phyloP scores from a whole-genome alignment of 179 eudicot species.

The Beta macrorhiza region DNA sequence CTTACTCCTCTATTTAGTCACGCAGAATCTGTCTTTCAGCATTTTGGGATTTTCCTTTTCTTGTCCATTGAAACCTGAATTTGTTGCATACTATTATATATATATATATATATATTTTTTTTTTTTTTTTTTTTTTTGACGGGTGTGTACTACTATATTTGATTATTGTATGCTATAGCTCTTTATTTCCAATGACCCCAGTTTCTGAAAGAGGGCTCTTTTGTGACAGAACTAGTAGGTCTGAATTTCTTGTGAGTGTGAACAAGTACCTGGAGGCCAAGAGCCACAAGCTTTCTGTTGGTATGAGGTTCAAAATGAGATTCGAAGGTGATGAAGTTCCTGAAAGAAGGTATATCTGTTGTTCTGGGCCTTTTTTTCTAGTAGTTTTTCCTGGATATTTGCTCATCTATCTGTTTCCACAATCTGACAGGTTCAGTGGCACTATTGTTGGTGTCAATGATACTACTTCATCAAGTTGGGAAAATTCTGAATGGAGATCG shows the following conservation, averaged over 20 bases:
- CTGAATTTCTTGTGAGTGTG: constrained; percentile 79
- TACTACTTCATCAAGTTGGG: constrained; percentile 65
- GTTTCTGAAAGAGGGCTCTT: constrained; percentile 1
- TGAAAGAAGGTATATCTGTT: constrained; percentile 72
- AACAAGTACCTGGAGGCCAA: constrained; percentile 89
- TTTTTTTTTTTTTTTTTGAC: too few relatives aligned
- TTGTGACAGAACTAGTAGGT: constrained; percentile 68
- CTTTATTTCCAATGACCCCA: not conserved
- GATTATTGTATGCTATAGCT: not conserved
- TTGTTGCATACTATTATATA: not conserved
- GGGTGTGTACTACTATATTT: not conserved
- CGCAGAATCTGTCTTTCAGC: not conserved
- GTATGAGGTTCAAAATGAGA: constrained; percentile 91
- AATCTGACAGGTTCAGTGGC: constrained; percentile 67
- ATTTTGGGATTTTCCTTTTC: not conserved
- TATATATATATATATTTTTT: too few relatives aligned
- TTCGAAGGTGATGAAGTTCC: constrained; percentile 95
- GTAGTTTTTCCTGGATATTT: not conserved
- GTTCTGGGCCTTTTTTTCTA: not conserved
- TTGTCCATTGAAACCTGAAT: not conserved
- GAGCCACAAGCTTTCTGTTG: constrained; percentile 69
- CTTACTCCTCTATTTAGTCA: too few relatives aligned
- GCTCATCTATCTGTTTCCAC: constrained; percentile 14
- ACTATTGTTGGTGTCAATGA: constrained; percentile 86
- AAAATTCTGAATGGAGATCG: constrained; percentile 87